A percentile compares a stretch with the other conserved stretches of the same genome.
Conservation (phyloP, 106 monocot species). For the Platanthera guangdongensis region DNA sequence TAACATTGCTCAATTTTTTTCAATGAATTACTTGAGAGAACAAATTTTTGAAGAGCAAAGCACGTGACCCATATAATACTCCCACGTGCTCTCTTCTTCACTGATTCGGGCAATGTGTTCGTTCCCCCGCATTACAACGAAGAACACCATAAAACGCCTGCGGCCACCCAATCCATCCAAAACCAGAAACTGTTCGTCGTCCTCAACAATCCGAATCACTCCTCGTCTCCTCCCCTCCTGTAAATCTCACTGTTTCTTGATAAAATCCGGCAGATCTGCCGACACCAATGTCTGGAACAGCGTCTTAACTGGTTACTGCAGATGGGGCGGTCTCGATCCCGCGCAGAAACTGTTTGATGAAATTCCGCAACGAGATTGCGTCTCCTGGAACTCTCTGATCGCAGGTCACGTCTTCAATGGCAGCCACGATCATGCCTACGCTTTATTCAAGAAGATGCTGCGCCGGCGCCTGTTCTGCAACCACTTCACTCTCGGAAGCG, state of each 20-base stretch:
- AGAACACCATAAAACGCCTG: background rate
- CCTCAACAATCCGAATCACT: background rate
- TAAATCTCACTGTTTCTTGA: slow-evolving; percentile 28
- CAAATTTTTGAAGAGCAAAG: too few species aligned
- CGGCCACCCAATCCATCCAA: background rate
- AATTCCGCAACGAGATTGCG: slow-evolving; percentile 34
- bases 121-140: background rate
- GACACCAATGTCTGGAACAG: slow-evolving; percentile 52
- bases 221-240: slow-evolving; percentile 8
- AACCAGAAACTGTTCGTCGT: background rate
- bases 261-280: slow-evolving; percentile 30
- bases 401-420: slow-evolving; percentile 24
- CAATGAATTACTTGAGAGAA: too few species aligned
- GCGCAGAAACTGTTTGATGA: slow-evolving; percentile 65
- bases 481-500: slow-evolving; percentile 40
- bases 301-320: slow-evolving; percentile 34
- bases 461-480: slow-evolving; percentile 21
- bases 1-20: too few species aligned
- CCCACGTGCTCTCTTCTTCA: too few species aligned
- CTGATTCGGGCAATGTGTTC: too few species aligned
- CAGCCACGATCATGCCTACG: slow-evolving; percentile 8
- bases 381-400: slow-evolving; percentile 68
- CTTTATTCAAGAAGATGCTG: slow-evolving; percentile 29
- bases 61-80: too few species aligned
- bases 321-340: background rate